Evolutionary conservation across 192 early-diverging fungal species (phyloP), one percentile per base, ranked within the genome.

Genomic region (Oehlia diaphana): DNA sequence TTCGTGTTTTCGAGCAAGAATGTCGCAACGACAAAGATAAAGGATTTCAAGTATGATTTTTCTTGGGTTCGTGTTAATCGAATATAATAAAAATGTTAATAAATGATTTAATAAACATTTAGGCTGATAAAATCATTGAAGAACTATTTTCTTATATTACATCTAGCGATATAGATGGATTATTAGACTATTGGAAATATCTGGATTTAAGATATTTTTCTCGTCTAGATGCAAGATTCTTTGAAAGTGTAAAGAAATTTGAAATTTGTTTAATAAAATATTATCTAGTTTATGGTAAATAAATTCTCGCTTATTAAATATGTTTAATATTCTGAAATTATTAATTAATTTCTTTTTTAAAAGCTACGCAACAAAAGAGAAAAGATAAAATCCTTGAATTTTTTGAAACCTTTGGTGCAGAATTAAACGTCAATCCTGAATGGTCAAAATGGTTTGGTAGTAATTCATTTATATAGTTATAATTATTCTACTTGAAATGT

Each of bases 361-460:
- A 63, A 90, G 90, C 90, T 1, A 86, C 88, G 19, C 88, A 89
- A 61, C 86, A 88, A 77, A 92, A 89, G 79, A 81, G 83, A 63
- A 81, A 81, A 63, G 88, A 87, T 4, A 89, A 87, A 50, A 81
- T 92, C 2, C 79, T 85, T n/a, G 91, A 90, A 66, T 92, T 90
- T 70, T 89, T 92, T 79, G 89, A 90, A 33, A 74, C 82, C 12
- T 88, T 88, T 81, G 89, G 89, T 31, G 79, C 86, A 62, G 89
- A 90, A 66, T 80, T 92, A 76, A 85, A 89, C 42, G 86, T 81
- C 21, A 87, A 86, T 77, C 42, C 84, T 14, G 89, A 90, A 69
- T 92, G 91, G 91, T 74, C 88, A 63, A 83, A 87, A 37, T 92
- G 91, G 91, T 92, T 92, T 81, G 89, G 90, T 91, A 85, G 71